Evolutionary conservation across 768 basidiomycete species (phyloP).

Genomic region (Tylopilus rubrobrunneus): DNA sequence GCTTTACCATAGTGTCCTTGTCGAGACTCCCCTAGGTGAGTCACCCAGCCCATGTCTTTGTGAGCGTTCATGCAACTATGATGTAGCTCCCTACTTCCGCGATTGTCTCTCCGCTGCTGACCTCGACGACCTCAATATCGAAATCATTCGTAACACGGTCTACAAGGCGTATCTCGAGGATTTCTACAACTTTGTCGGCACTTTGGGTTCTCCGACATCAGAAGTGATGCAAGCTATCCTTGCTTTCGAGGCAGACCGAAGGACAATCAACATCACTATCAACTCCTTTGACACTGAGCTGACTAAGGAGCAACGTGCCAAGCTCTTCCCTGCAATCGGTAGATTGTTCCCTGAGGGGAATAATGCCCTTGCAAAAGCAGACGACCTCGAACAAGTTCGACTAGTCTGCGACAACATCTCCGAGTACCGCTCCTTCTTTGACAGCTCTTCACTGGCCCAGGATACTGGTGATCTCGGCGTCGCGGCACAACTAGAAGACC

Average conservation of each 20-base stretch:
- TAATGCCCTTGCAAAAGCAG: constrained; percentile 87
- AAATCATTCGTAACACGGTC: constrained; percentile 98
- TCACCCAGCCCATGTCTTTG: background rate
- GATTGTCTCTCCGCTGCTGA: constrained; percentile 93
- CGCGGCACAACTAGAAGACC: constrained; percentile 79
- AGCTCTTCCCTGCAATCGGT: constrained; percentile 91
- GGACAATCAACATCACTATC: constrained; percentile 97
- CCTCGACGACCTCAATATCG: constrained; percentile 97
- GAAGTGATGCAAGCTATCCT: constrained; percentile 93
- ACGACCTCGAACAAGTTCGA: constrained; percentile 92
- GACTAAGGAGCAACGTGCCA: constrained; percentile 90
- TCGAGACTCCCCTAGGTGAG: constrained; percentile 95
- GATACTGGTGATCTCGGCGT: constrained; percentile 43
- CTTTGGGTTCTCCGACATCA: constrained; percentile 78
- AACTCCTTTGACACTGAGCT: constrained; percentile 98
- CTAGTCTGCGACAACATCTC: constrained; percentile 80
- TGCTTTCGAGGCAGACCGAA: constrained; percentile 93
- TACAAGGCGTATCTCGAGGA: constrained; percentile 99
- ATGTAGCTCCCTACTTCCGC: constrained; percentile 88
- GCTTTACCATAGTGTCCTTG: constrained; percentile 91
- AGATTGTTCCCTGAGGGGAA: constrained; percentile 95
- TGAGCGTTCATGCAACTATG: background rate
- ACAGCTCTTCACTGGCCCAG: constrained; percentile 41
- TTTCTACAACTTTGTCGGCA: constrained; percentile 80
- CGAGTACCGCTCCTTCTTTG: constrained; percentile 91